Conservation (phyloP, 2,329 filamentous ascomycete species). For the Fusarium acutatum region DNA sequence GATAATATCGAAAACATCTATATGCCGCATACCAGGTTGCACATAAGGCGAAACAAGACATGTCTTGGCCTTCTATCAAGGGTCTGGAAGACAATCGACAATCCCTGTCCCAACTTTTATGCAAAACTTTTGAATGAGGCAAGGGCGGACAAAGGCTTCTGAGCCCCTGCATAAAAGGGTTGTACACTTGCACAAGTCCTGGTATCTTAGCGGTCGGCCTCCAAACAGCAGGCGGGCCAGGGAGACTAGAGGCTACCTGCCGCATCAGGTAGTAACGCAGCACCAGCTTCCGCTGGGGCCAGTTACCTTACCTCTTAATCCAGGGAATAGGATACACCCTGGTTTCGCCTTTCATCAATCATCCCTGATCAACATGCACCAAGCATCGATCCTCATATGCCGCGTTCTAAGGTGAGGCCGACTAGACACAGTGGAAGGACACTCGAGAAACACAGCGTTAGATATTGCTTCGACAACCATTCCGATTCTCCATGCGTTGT, state of each 20-base stretch:
- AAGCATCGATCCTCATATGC: conserved; percentile 37
- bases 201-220: conserved; percentile 11
- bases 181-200: conserved; percentile 22
- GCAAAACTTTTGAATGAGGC: not conserved
- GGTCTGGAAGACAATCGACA: not conserved
- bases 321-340: conserved; percentile 11
- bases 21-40: not conserved
- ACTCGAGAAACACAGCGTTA: not conserved
- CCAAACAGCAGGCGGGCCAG: conserved; percentile 17
- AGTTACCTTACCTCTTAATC: not conserved
- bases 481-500: not conserved
- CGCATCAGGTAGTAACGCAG: not conserved
- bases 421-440: conserved; percentile 9
- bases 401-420: conserved; percentile 3
- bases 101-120: not conserved
- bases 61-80: conserved; percentile 9
- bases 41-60: conserved; percentile 28
- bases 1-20: not conserved
- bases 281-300: conserved; percentile 10
- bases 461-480: not conserved
- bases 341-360: conserved; percentile 18
- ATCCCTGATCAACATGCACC: conserved; percentile 39
- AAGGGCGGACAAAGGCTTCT: not conserved
- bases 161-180: conserved; percentile 1
- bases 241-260: not conserved